Conservation (phyloP, 208 protist genomes). For the Phytomonas sp. region DNA sequence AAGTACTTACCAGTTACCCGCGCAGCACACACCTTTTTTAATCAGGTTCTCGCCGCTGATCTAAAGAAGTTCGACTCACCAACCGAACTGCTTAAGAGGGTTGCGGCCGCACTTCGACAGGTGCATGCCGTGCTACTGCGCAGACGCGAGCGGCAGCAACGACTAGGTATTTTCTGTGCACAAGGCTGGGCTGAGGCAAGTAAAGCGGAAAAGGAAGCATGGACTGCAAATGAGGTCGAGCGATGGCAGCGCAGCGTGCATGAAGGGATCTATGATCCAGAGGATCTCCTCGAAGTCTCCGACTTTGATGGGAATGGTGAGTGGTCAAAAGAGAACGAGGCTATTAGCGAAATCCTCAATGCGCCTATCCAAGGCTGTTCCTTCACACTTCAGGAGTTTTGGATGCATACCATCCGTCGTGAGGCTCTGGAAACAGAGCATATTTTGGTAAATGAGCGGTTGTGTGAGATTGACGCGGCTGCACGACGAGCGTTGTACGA, state of each 20-base stretch:
- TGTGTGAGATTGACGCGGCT: constrained; percentile 41
- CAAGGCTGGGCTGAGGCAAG: constrained; percentile 14
- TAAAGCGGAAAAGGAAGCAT: constrained; percentile 29
- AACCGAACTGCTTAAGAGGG: constrained; percentile 28
- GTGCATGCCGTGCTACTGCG: constrained; percentile 38
- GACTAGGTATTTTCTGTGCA: constrained; percentile 5
- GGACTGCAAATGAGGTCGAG: constrained; percentile 39
- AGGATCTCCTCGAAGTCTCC: constrained; percentile 50
- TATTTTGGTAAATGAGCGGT: constrained; percentile 42
- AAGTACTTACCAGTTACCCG: constrained; percentile 54
- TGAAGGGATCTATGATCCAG: constrained; percentile 65
- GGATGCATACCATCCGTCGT: constrained; percentile 61
- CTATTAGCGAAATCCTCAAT: constrained; percentile 36
- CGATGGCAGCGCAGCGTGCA: constrained; percentile 38
- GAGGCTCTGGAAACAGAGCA: constrained; percentile 78
- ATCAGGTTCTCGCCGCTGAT: constrained; percentile 31
- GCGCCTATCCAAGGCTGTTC: constrained; percentile 25
- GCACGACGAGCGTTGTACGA: constrained; percentile 41
- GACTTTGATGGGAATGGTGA: constrained; percentile 15
- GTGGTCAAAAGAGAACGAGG: constrained; percentile 62
- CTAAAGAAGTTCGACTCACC: constrained; percentile 18
- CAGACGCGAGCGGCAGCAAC: constrained; percentile 22
- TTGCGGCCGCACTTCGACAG: constrained; percentile 34
- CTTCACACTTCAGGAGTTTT: constrained; percentile 66
- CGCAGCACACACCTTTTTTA: constrained; percentile 48